Conservation (phyloP, 345 rosid species). For the Salix koriyanagi region DNA sequence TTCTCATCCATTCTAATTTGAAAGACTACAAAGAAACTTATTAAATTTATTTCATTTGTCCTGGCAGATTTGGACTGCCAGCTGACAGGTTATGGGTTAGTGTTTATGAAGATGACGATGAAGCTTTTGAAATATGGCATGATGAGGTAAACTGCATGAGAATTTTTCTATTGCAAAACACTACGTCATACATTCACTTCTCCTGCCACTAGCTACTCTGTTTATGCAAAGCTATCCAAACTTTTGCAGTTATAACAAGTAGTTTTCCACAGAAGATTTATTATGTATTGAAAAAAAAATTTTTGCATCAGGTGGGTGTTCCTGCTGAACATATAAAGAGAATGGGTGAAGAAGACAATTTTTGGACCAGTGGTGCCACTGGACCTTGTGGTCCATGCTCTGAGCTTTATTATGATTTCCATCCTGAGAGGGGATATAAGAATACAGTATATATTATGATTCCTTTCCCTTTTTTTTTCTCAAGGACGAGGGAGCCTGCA, state of each 20-base stretch:
- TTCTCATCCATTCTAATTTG: neutral
- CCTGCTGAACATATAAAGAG: conserved; percentile 73
- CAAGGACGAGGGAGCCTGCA: neutral
- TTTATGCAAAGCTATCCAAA: neutral
- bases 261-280: neutral
- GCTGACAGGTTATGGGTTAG: conserved; percentile 77
- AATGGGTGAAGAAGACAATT: conserved; percentile 93
- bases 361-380: conserved; percentile 89
- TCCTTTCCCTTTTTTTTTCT: neutral
- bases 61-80: conserved; percentile 57
- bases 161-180: neutral
- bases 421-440: conserved; percentile 68
- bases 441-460: conserved; percentile 35
- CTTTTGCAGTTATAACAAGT: neutral
- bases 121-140: conserved; percentile 82
- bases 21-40: neutral
- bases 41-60: neutral
- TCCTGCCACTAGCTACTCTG: neutral
- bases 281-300: neutral
- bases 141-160: conserved; percentile 45
- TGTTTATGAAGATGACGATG: conserved; percentile 79
- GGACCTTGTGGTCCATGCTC: conserved; percentile 99
- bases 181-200: neutral
- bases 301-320: conserved; percentile 59
- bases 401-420: conserved; percentile 87